Evolutionary conservation across 2,329 filamentous ascomycete species (phyloP).

Genomic region (Torrubiella hemipterigena): DNA sequence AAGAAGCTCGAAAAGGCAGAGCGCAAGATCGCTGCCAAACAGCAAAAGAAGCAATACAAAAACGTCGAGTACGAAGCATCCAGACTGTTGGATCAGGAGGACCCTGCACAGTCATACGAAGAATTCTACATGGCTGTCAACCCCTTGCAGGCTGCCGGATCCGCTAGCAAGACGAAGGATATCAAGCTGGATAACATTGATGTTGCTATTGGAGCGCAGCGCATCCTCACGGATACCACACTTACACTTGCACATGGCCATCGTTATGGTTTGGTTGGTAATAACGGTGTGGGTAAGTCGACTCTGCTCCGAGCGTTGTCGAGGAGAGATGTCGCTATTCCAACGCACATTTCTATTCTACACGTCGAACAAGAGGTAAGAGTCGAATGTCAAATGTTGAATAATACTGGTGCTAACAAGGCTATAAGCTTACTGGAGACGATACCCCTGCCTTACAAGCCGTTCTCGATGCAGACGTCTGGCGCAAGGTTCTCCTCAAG

Average conservation of each 20-base stretch:
- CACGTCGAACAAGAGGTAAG: conserved; percentile 94
- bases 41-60: conserved; percentile 97
- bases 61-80: conserved; percentile 97
- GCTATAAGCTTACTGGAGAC: conserved; percentile 64
- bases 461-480: conserved; percentile 93
- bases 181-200: conserved; percentile 97
- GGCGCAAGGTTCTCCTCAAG: conserved; percentile 86
- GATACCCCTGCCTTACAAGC: conserved; percentile 92
- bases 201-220: conserved; percentile 76
- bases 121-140: conserved; percentile 99
- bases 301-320: conserved; percentile 89
- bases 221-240: conserved; percentile 84
- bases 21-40: conserved; percentile 93
- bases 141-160: conserved; percentile 71
- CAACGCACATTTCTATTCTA: conserved; percentile 94
- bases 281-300: conserved; percentile 98
- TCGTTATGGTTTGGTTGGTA: conserved; percentile 92
- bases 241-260: conserved; percentile 85
- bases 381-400: conserved; percentile 1
- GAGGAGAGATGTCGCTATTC: conserved; percentile 85
- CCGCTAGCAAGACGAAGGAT: conserved; percentile 86
- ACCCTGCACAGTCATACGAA: conserved; percentile 84
- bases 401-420: conserved; percentile 6
- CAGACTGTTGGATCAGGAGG: conserved; percentile 69
- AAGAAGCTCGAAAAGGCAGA: conserved; percentile 99